These are phyloP conservation scores for Lodderomyces pseudojiufengensis DNA, from an alignment of 1,139 yeast genomes.

Conservation along the genomic window DNA sequence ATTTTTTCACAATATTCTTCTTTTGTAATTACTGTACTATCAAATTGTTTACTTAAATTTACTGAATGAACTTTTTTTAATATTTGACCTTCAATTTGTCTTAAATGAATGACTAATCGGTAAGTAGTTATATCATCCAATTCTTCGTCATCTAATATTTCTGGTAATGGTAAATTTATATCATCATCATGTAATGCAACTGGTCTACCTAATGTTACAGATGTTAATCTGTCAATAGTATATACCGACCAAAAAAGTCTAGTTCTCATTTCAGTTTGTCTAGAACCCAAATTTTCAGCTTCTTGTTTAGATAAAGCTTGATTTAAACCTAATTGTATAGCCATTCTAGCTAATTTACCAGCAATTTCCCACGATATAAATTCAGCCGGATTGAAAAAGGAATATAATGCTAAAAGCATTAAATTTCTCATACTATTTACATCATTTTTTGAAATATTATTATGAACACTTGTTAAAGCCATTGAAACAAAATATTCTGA, in stretches of 20 bases:
- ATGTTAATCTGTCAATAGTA: constrained; percentile 43
- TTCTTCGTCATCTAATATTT: constrained; percentile 30
- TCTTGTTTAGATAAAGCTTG: constrained; percentile 26
- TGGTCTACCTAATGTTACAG: constrained; percentile 42
- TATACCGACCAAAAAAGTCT: constrained; percentile 51
- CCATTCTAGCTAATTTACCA: constrained; percentile 41
- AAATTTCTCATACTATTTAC: constrained; percentile 35
- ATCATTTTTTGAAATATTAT: constrained; percentile 31
- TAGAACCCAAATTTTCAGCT: constrained; percentile 19
- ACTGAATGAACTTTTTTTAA: constrained; percentile 40
- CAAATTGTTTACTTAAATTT: constrained; percentile 11
- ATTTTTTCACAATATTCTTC: constrained; percentile 24
- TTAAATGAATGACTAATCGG: constrained; percentile 33
- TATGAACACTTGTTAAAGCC: constrained; percentile 22
- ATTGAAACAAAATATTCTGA: constrained; percentile 18
- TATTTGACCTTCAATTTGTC: constrained; percentile 42
- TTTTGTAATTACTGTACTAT: constrained; percentile 7
- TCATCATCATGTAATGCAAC: constrained; percentile 45
- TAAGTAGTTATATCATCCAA: constrained; percentile 35
- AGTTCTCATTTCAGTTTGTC: constrained; percentile 37
- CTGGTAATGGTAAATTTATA: constrained; percentile 41
- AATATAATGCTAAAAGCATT: constrained; percentile 40
- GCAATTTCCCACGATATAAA: constrained; percentile 47
- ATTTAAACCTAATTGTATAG: constrained; percentile 41
- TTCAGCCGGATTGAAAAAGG: constrained; percentile 43